phyloP scores from a whole-genome alignment of 805 yeast genomes.

The Isabelozyma pseudorhagii region DNA sequence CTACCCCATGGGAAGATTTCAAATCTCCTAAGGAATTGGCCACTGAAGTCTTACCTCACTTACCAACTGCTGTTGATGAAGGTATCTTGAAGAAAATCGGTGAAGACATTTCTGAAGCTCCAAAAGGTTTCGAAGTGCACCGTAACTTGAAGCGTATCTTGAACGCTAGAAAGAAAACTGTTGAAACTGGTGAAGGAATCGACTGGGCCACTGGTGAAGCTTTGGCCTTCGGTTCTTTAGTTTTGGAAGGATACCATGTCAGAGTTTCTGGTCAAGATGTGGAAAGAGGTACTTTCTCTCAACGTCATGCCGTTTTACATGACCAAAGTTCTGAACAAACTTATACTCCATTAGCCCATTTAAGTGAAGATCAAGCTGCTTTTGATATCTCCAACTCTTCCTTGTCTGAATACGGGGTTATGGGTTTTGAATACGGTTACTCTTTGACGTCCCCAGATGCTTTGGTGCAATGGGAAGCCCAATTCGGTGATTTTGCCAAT shows the following conservation, averaged over 20 bases:
- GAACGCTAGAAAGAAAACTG: conserved; percentile 79
- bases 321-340: conserved; percentile 86
- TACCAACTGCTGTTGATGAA: conserved; percentile 88
- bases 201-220: conserved; percentile 99
- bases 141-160: conserved; percentile 94
- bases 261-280: conserved; percentile 99
- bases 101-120: conserved; percentile 73
- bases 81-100: conserved; percentile 75
- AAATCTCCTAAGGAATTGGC: conserved; percentile 97
- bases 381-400: conserved; percentile 92
- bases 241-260: conserved; percentile 90
- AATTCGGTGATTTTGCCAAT: conserved; percentile 99
- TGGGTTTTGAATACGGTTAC: conserved; percentile 99
- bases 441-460: conserved; percentile 97
- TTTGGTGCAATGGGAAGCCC: conserved; percentile 98
- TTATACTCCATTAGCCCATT: conserved; percentile 80
- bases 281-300: conserved; percentile 99
- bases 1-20: conserved; percentile 98
- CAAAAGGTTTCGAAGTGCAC: conserved; percentile 85
- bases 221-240: conserved; percentile 90
- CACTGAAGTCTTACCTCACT: conserved; percentile 90
- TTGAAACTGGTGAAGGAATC: conserved; percentile 86
- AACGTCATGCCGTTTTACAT: conserved; percentile 97
- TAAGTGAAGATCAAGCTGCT: conserved; percentile 78
- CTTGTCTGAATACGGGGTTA: conserved; percentile 96